phyloP scores from a whole-genome alignment of 2,329 filamentous ascomycete genomes.

The Xylariaceae sp. region DNA sequence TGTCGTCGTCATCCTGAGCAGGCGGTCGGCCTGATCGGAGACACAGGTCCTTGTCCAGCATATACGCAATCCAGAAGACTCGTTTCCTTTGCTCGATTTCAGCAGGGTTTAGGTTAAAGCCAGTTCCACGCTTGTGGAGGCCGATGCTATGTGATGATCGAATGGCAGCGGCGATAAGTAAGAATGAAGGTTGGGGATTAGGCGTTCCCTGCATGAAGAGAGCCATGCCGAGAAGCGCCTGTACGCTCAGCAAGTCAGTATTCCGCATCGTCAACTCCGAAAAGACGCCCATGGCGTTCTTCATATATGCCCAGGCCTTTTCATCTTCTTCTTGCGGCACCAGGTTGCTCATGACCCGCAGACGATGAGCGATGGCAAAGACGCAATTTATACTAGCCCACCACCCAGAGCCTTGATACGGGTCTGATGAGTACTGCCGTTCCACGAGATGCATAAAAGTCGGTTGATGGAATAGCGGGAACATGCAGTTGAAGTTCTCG shows the following conservation, averaged over 20 bases:
- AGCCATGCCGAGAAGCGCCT: slow-evolving; percentile 88
- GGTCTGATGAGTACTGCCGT: slow-evolving; percentile 85
- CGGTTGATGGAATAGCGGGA: slow-evolving; percentile 93
- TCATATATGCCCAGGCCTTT: slow-evolving; percentile 91
- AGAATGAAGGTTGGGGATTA: slow-evolving; percentile 90
- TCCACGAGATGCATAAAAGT: slow-evolving; percentile 98
- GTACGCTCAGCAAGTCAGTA: slow-evolving; percentile 89
- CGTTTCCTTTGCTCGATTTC: slow-evolving; percentile 83
- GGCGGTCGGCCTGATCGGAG: slow-evolving; percentile 56
- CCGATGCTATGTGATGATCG: slow-evolving; percentile 90
- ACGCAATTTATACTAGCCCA: slow-evolving; percentile 96
- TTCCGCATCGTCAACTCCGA: slow-evolving; percentile 93
- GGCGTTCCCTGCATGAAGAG: slow-evolving; percentile 94
- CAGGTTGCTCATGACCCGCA: slow-evolving; percentile 93
- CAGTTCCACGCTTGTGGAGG: slow-evolving; percentile 86
- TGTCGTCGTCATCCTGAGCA: slow-evolving; percentile 63
- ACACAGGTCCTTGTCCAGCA: slow-evolving; percentile 61
- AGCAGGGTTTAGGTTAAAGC: slow-evolving; percentile 87
- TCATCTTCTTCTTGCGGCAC: slow-evolving; percentile 88
- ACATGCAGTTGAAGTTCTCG: slow-evolving; percentile 98
- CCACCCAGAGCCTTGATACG: slow-evolving; percentile 94
- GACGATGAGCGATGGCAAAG: slow-evolving; percentile 84
- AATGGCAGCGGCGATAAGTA: slow-evolving; percentile 86
- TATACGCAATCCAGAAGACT: slow-evolving; percentile 64
- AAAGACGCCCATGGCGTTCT: slow-evolving; percentile 93